phyloP scores from a whole-genome alignment of 441 rosid genomes.

The Gossypium davidsonii region DNA sequence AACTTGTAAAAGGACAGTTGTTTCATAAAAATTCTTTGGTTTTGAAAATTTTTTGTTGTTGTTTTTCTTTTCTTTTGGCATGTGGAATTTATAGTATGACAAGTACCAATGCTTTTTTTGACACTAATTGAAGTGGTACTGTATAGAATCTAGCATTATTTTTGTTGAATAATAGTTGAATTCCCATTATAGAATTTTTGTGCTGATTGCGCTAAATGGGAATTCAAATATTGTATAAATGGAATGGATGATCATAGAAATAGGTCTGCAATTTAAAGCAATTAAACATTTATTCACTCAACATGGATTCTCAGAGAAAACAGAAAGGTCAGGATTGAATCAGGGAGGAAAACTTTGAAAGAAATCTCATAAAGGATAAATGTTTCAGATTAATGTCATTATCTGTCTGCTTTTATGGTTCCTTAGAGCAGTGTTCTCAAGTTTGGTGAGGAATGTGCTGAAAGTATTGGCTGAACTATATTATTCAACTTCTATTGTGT shows the following conservation, averaged over 20 bases:
- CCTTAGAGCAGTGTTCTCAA: not conserved
- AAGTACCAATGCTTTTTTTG: not conserved
- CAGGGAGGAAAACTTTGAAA: not conserved
- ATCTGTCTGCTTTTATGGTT: not conserved
- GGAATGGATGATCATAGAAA: not conserved
- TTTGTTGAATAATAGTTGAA: not conserved
- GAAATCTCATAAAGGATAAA: not conserved
- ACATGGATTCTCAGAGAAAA: not conserved
- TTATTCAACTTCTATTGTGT: conserved; percentile 6
- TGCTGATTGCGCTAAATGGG: not conserved
- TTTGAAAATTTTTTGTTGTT: not conserved
- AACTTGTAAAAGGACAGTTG: not conserved
- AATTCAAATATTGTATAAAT: not conserved
- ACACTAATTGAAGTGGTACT: not conserved
- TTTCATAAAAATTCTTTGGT: not conserved
- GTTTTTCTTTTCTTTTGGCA: not conserved
- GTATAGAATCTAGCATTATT: not conserved
- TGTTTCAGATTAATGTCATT: not conserved
- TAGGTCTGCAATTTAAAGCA: not conserved
- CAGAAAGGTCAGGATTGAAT: not conserved
- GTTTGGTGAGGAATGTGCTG: not conserved
- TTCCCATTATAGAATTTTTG: not conserved
- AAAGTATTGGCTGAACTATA: not conserved
- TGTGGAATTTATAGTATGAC: not conserved
- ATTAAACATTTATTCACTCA: not conserved